Percentiles rank a stretch among this genome's conserved stretches.
Conservation (phyloP, 805 yeast genomes). For the Pichia eremophila region DNA sequence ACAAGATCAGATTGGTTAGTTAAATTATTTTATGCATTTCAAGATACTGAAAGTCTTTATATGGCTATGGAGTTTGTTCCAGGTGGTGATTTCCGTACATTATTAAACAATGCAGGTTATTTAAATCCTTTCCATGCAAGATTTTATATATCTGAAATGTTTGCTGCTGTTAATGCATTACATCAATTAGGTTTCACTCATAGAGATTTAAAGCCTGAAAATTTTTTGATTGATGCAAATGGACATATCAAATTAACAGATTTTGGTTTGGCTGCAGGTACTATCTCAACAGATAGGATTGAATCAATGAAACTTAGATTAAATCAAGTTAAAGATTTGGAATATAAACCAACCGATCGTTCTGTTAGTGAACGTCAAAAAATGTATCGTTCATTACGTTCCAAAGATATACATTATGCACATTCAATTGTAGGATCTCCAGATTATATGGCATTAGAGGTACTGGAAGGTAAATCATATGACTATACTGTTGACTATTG, state of each 20-base stretch:
- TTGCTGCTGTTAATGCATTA: constrained; percentile 83
- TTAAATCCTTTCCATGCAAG: constrained; percentile 92
- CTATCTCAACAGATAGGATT: constrained; percentile 84
- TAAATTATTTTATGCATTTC: constrained; percentile 87
- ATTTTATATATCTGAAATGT: constrained; percentile 93
- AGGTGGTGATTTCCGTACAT: constrained; percentile 96
- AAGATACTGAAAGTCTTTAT: constrained; percentile 80
- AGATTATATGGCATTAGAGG: constrained; percentile 98
- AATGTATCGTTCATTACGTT: constrained; percentile 70
- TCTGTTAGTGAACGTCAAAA: constrained; percentile 81
- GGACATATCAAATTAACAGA: constrained; percentile 94
- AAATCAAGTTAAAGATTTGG: constrained; percentile 61
- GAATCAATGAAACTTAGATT: constrained; percentile 78
- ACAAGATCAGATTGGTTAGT: constrained; percentile 95
- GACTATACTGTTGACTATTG: constrained; percentile 97
- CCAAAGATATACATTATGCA: constrained; percentile 76
- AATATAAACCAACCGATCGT: constrained; percentile 57
- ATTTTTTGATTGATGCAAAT: constrained; percentile 77
- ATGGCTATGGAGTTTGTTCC: constrained; percentile 99
- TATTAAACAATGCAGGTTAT: constrained; percentile 86
- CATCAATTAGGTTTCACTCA: constrained; percentile 95
- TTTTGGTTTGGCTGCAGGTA: constrained; percentile 95
- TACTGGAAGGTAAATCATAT: constrained; percentile 84
- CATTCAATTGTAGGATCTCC: constrained; percentile 97
- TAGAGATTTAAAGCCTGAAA: constrained; percentile 93